These are phyloP conservation scores for Moesziomyces antarcticus DNA, from an alignment of 1,284 basidiomycete genomes.

Conservation along the genomic window DNA sequence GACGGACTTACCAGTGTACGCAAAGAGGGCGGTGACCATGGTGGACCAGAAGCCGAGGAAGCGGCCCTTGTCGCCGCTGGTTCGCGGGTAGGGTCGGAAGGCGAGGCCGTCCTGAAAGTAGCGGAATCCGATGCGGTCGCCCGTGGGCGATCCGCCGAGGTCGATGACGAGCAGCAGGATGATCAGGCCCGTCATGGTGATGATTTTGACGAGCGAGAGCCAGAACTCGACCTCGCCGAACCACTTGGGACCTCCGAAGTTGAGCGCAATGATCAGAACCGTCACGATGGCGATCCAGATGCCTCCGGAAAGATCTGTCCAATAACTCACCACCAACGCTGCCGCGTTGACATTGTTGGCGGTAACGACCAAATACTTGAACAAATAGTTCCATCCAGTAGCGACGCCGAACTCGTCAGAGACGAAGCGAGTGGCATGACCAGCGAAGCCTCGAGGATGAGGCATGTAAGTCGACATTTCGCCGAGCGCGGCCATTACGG, in stretches of 20 bases:
- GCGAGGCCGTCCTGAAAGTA: slow-evolving; percentile 71
- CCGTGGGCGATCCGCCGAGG: slow-evolving; percentile 70
- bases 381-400: slow-evolving; percentile 57
- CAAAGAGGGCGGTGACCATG: slow-evolving; percentile 70
- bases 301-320: slow-evolving; percentile 49
- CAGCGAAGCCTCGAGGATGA: slow-evolving; percentile 68
- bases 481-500: slow-evolving; percentile 66
- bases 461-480: slow-evolving; percentile 70
- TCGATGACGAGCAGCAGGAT: slow-evolving; percentile 54
- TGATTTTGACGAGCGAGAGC: slow-evolving; percentile 46
- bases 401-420: slow-evolving; percentile 69
- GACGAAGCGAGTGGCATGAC: slow-evolving; percentile 69
- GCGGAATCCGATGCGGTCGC: slow-evolving; percentile 74
- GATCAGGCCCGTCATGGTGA: slow-evolving; percentile 50
- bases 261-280: slow-evolving; percentile 63
- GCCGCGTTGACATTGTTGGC: slow-evolving; percentile 42
- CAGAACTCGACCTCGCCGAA: slow-evolving; percentile 72
- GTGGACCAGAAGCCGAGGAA: slow-evolving; percentile 58
- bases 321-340: slow-evolving; percentile 29
- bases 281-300: slow-evolving; percentile 48
- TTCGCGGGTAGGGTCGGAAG: slow-evolving; percentile 30
- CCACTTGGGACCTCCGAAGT: slow-evolving; percentile 71
- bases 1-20: slow-evolving; percentile 69
- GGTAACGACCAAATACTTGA: slow-evolving; percentile 41
- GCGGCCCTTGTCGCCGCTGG: slow-evolving; percentile 56